phyloP scores from a whole-genome alignment of 176 grass and related monocot genomes.

The Stipa capillata region DNA sequence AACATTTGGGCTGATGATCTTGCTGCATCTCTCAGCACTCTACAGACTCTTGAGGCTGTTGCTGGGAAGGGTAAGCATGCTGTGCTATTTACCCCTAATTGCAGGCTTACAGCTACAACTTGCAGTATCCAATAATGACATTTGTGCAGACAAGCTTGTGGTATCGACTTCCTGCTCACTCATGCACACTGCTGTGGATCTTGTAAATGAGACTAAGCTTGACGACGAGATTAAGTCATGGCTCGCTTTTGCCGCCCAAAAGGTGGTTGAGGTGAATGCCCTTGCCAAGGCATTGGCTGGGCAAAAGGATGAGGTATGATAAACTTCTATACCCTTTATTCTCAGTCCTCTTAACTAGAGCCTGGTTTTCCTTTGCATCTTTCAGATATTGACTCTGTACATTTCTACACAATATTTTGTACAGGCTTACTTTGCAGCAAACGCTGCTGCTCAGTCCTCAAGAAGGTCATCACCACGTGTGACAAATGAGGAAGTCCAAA shows the following conservation, averaged over 20 bases:
- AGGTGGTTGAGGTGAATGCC: slow-evolving; percentile 86
- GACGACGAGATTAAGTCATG: slow-evolving; percentile 86
- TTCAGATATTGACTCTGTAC: background rate
- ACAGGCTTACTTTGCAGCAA: slow-evolving; percentile 81
- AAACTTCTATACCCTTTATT: background rate
- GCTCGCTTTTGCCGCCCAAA: slow-evolving; percentile 90
- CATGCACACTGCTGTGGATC: slow-evolving; percentile 89
- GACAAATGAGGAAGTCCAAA: slow-evolving; percentile 86
- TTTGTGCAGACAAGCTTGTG: slow-evolving; percentile 76
- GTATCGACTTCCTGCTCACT: slow-evolving; percentile 93
- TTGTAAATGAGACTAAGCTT: slow-evolving; percentile 92
- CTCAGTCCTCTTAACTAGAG: background rate
- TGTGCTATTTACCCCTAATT: background rate
- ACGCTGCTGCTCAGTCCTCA: slow-evolving; percentile 80
- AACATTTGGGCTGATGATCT: slow-evolving; percentile 98
- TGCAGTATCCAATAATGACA: background rate
- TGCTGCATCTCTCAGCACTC: slow-evolving; percentile 63
- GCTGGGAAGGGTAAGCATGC: slow-evolving; percentile 72
- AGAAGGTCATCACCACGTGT: slow-evolving; percentile 88
- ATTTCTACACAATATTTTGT: background rate
- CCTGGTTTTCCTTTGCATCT: background rate
- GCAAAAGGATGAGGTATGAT: slow-evolving; percentile 80
- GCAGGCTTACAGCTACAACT: background rate
- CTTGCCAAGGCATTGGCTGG: slow-evolving; percentile 83
- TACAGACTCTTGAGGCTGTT: slow-evolving; percentile 63